Percentiles rank a stretch among this genome's conserved stretches.
These are phyloP conservation scores for Boletus speciosus DNA, from an alignment of 768 basidiomycete genomes.

Conservation along the genomic window DNA sequence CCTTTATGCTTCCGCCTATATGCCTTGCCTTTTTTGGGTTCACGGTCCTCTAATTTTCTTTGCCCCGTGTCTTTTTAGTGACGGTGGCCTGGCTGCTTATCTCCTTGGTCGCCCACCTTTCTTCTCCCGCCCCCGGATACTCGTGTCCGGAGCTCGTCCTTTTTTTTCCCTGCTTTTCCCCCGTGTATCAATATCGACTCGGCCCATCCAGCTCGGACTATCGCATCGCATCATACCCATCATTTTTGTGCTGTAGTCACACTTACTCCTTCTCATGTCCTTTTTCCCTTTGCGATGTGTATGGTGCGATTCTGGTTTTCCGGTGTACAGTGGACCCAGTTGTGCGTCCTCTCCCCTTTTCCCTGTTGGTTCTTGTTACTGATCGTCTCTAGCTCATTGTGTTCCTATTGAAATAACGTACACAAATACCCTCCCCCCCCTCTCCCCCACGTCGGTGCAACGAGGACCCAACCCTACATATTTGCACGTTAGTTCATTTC, in stretches of 20 bases:
- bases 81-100: constrained; percentile 19
- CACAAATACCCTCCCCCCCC: constrained; percentile 25
- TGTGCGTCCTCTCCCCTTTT: constrained; percentile 10
- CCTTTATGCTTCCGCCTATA: constrained; percentile 17
- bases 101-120: constrained; percentile 8
- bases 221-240: constrained; percentile 33
- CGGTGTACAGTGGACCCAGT: constrained; percentile 28
- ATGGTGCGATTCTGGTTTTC: constrained; percentile 35
- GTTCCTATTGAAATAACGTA: constrained; percentile 26
- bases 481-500: constrained; percentile 18
- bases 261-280: background rate
- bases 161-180: background rate
- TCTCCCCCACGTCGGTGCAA: constrained; percentile 13
- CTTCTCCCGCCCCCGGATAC: background rate
- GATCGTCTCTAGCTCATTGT: constrained; percentile 22
- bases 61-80: constrained; percentile 28
- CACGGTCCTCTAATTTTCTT: constrained; percentile 19
- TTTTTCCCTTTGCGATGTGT: constrained; percentile 19
- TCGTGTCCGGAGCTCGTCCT: background rate
- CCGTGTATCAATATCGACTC: constrained; percentile 34
- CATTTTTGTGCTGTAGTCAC: constrained; percentile 25
- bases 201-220: constrained; percentile 27
- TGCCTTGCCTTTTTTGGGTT: constrained; percentile 24
- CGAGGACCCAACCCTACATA: constrained; percentile 20
- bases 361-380: background rate